A percentile compares a stretch with the other conserved stretches of the same genome.
phyloP scores from a whole-genome alignment of 1,284 basidiomycete genomes.

The Tremellales sp. region DNA sequence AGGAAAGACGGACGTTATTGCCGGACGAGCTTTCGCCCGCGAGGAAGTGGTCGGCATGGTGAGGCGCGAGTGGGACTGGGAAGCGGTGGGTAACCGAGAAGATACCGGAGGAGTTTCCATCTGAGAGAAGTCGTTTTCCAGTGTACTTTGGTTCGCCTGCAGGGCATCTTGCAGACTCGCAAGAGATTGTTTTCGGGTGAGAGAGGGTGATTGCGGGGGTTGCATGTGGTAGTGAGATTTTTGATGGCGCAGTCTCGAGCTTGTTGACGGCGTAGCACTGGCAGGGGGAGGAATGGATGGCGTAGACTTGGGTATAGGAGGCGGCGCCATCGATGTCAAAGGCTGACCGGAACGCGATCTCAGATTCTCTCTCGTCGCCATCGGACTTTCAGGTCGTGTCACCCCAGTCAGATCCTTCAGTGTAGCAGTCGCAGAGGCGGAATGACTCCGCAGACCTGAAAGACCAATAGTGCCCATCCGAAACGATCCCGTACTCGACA shows the following conservation, averaged over 20 bases:
- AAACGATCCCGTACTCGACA: background rate
- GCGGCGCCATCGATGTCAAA: background rate
- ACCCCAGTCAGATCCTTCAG: background rate
- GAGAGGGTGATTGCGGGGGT: conserved; percentile 22
- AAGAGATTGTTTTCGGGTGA: conserved; percentile 40
- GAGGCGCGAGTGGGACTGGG: conserved; percentile 52
- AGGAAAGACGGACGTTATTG: conserved; percentile 68
- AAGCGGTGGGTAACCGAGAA: conserved; percentile 5
- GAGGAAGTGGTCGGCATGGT: conserved; percentile 76
- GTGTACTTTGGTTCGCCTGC: conserved; percentile 8
- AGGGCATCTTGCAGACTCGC: conserved; percentile 39
- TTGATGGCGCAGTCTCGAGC: conserved; percentile 37
- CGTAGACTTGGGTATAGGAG: conserved; percentile 7
- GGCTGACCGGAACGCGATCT: conserved; percentile 1
- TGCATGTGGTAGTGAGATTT: conserved; percentile 39
- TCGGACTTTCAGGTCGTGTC: conserved; percentile 1
- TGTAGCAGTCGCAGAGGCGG: conserved; percentile 12
- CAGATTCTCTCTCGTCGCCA: background rate
- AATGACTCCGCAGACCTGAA: conserved; percentile 25
- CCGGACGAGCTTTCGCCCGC: conserved; percentile 64
- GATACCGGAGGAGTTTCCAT: background rate
- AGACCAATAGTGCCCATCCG: conserved; percentile 7
- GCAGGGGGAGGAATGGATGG: too few species aligned
- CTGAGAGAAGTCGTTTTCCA: background rate
- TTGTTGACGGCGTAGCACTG: too few species aligned